Evolutionary conservation across 306 rosid species (phyloP), one percentile per base, ranked within the genome.

Genomic region (Parietaria judaica): DNA sequence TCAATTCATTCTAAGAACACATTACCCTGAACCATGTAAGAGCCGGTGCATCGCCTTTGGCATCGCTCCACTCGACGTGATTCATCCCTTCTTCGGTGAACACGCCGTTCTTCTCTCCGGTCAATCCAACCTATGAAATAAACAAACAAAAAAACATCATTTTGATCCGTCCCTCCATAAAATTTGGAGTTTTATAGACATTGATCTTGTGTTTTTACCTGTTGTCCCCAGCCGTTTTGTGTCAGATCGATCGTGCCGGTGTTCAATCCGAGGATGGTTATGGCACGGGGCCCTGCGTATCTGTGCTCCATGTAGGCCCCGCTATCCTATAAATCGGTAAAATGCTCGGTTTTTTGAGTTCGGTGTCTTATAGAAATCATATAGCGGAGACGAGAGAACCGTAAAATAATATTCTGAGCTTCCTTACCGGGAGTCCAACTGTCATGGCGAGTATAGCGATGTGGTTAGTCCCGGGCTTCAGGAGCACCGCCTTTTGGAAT

Each of bases 291-390:
- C 48, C 94, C 99, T 0, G 97, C 87, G 47, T 14, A 86, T 69
- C 99, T 84, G 70, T 76, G 90, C 57, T 94, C 99, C 99, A 94
- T 84, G 80, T 94, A 94, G 38, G 97, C 85, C 79, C 97, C 99
- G 46, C 97, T 86, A 66, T 94, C 95, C 96, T 92, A 69, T 54
- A 65, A 59, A 64, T 51, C 39, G 46, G 52, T 35, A 70, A 54
- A 15, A 35, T 43, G 43, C 12, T 63, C n/a, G 14, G 15, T 59
- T 11, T 59, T 11, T 45, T 14, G 17, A 46, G 13, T 13, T 58
- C 36, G 54, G 43, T 36, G 6, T 36, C 59, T 63, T n/a, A 34
- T 58, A 31, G 31, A 11, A 71, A 54, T 43, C 58, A 50, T 10
- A 66, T 23, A 23, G 31, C 31, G 9, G 45, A 3, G 45, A 5